Evolutionary conservation across 2,329 filamentous ascomycete species (phyloP), one percentile per base, ranked within the genome.

Genomic region (Xylaria sp.): DNA sequence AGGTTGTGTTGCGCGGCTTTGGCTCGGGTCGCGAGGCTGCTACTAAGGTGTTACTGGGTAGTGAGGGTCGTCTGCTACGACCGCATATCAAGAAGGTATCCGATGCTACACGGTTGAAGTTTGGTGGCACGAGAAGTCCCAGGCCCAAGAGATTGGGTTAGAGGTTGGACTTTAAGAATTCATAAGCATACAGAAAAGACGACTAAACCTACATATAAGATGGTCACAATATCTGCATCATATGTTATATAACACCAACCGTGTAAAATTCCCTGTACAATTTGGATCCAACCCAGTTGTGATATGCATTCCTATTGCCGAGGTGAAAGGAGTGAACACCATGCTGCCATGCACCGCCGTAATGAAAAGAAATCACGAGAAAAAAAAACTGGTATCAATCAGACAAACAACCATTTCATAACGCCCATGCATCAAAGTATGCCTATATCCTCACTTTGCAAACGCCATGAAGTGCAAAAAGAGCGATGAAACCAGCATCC

Each of bases 61-160:
- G 86, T 25, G 95, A 99, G 80, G 96, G 96, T 66, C 90, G 89
- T 78, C 80, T 89, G 75, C 82, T 98, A 73, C 88, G 94, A 74
- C 84, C 87, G 39, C 90, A 92, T 83, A 92, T 99, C 73, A 85
- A 89, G 51, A 90, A 90, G 75, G 92, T 99, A 70, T 90, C 92
- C 39, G 96, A 99, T 83, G 87, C 89, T 50, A 98, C 95, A 65
- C 92, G 92, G 77, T 82, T 98, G 81, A 99, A 99, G 86, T 97
- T 98, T 85, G 96, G 94, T 82, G 97, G 96, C 78, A 93, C 92
- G 48, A 92, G 94, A 82, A 95, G 94, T 84, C 88, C 88, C 81
- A 93, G 91, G 80, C 91, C 90, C 48, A 94, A 94, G 82, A 91
- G 96, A 84, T 83, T 98, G 84, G 78, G 78, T 75, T 79, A 76